These are phyloP conservation scores for Echinosophora koreensis DNA, from an alignment of 306 rosid species.

Conservation along the genomic window DNA sequence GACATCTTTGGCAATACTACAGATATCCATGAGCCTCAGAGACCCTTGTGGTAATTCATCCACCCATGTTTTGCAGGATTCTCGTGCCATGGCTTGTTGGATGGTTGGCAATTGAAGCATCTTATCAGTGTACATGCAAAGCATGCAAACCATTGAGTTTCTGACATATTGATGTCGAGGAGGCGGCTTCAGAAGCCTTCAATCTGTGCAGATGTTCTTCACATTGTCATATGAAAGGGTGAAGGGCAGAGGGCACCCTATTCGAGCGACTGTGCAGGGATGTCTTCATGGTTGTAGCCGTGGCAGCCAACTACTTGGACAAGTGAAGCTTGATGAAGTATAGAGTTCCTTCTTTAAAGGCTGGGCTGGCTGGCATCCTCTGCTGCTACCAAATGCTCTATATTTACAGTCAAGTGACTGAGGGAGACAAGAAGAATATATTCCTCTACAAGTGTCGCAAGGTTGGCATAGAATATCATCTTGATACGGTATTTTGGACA, in stretches of 20 bases:
- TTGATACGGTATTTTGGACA: constrained; percentile 25
- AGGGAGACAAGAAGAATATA: constrained; percentile 49
- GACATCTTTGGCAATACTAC: constrained; percentile 25
- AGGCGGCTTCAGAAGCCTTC: too few species aligned
- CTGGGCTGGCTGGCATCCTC: too few species aligned
- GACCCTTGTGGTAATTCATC: constrained; percentile 22
- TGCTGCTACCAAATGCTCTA: constrained; percentile 24
- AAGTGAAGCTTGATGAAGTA: constrained; percentile 18
- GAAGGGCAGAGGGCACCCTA: too few species aligned
- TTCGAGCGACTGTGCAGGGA: constrained; percentile 31
- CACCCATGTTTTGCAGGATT: constrained; percentile 3
- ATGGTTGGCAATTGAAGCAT: constrained; percentile 12
- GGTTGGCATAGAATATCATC: constrained; percentile 44
- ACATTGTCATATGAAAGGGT: too few species aligned
- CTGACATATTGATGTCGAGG: too few species aligned
- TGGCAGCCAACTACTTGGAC: not conserved
- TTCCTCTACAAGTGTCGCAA: constrained; percentile 33
- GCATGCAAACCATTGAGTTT: not conserved
- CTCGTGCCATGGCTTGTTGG: constrained; percentile 17
- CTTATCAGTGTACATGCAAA: constrained; percentile 31
- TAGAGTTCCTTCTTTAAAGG: not conserved
- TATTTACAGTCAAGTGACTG: constrained; percentile 23
- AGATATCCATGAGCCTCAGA: constrained; percentile 38
- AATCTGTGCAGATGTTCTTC: too few species aligned
- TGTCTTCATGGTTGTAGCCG: constrained; percentile 17